Conservation (phyloP, 371 early-diverging fungal genomes). For the Mucor irregularis region DNA sequence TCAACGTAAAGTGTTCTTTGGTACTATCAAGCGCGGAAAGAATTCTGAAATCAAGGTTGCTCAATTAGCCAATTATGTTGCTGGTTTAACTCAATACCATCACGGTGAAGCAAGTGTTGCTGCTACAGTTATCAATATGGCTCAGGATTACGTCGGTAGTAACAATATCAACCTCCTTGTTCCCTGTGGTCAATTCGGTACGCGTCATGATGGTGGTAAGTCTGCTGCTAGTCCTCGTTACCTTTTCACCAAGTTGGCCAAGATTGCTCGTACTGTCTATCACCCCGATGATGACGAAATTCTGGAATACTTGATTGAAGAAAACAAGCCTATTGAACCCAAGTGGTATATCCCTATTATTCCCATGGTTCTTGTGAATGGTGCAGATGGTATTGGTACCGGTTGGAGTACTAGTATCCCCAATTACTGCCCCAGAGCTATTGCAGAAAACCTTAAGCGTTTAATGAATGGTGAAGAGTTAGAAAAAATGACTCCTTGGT, state of each 20-base stretch:
- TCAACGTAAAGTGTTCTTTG: slow-evolving; percentile 97
- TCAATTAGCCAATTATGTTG: slow-evolving; percentile 94
- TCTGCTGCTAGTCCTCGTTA: slow-evolving; percentile 99
- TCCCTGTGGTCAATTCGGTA: slow-evolving; percentile 98
- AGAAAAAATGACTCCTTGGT: slow-evolving; percentile 94
- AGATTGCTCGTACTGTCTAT: slow-evolving; percentile 86
- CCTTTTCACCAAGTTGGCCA: slow-evolving; percentile 86
- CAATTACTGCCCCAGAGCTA: slow-evolving; percentile 92
- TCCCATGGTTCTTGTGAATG: slow-evolving; percentile 98
- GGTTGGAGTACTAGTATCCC: slow-evolving; percentile 88
- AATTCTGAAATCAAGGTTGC: slow-evolving; percentile 94
- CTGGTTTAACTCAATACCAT: slow-evolving; percentile 96
- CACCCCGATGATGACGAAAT: slow-evolving; percentile 90
- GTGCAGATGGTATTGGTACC: slow-evolving; percentile 99
- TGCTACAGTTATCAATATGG: slow-evolving; percentile 95
- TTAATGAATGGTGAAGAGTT: slow-evolving; percentile 80
- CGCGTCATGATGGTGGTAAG: slow-evolving; percentile 96
- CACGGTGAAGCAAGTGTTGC: slow-evolving; percentile 96
- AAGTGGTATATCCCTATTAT: slow-evolving; percentile 97
- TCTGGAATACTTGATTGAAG: slow-evolving; percentile 92
- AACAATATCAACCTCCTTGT: slow-evolving; percentile 96
- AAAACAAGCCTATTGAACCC: slow-evolving; percentile 96
- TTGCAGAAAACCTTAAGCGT: slow-evolving; percentile 88
- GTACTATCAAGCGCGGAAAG: slow-evolving; percentile 89
- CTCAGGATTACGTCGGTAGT: slow-evolving; percentile 98